Evolutionary conservation across 257 asterid species (phyloP).

Genomic region (Jacaranda mimosifolia): DNA sequence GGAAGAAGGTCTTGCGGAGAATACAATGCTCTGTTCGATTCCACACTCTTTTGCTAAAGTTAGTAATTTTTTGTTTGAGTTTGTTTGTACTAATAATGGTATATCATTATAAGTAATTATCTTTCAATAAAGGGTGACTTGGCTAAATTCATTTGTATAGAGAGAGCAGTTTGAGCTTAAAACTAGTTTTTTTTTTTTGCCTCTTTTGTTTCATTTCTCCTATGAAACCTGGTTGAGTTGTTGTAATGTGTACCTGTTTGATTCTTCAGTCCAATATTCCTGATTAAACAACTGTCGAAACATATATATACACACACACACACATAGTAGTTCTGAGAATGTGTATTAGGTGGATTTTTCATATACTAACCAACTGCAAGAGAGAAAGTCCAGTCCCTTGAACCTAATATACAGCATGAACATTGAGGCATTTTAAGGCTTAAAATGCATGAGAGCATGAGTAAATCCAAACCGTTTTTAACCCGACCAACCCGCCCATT

Average conservation of each 20-base stretch:
- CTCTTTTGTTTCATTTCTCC: neutral
- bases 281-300: neutral
- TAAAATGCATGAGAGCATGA: no score
- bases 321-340: neutral
- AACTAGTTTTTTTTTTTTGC: neutral
- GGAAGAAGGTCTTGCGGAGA: neutral
- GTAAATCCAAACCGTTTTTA: neutral
- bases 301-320: no score
- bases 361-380: neutral
- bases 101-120: slow-evolving; percentile 7
- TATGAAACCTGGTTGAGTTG: neutral
- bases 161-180: slow-evolving; percentile 7
- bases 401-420: neutral
- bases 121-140: slow-evolving; percentile 12
- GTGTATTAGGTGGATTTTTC: neutral
- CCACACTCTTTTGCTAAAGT: slow-evolving; percentile 10
- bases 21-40: slow-evolving; percentile 8
- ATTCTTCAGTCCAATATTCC: neutral
- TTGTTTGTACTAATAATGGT: slow-evolving; percentile 22
- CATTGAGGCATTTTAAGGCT: neutral
- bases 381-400: neutral
- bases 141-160: slow-evolving; percentile 8
- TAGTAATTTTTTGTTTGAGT: slow-evolving; percentile 23
- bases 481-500: neutral
- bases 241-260: neutral